These are phyloP conservation scores for Metarhizium rileyi DNA, from an alignment of 2,329 filamentous ascomycete species.

Conservation along the genomic window DNA sequence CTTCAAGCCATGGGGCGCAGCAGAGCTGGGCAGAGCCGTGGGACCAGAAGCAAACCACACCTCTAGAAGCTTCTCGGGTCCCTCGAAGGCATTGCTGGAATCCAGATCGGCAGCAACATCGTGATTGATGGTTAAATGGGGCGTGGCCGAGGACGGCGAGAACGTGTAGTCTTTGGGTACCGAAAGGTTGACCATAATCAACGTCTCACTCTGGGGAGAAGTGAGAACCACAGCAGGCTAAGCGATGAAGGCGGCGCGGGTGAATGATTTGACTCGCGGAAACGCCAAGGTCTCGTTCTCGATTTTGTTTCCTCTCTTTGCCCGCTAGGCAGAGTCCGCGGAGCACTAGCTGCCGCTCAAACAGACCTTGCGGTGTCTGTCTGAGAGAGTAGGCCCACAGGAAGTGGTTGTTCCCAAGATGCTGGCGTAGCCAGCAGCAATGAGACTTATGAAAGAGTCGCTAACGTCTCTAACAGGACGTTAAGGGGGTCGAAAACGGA, in stretches of 20 bases:
- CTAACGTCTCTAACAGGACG: constrained; percentile 60
- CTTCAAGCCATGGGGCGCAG: constrained; percentile 72
- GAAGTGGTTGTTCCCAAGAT: constrained; percentile 48
- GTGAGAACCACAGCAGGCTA: neutral
- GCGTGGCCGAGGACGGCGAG: constrained; percentile 73
- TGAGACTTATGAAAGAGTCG: constrained; percentile 26
- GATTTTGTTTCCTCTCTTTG: constrained; percentile 14
- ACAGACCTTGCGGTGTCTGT: constrained; percentile 90
- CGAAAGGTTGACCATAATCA: constrained; percentile 66
- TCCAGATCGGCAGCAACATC: constrained; percentile 88
- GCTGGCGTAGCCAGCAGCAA: constrained; percentile 88
- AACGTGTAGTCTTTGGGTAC: constrained; percentile 74
- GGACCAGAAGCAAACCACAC: constrained; percentile 92
- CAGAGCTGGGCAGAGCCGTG: constrained; percentile 58
- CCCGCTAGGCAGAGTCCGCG: constrained; percentile 49
- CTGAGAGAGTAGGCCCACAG: constrained; percentile 97
- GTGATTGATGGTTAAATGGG: constrained; percentile 92
- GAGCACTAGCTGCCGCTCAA: constrained; percentile 97
- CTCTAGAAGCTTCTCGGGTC: constrained; percentile 94
- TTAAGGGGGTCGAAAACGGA: constrained; percentile 88
- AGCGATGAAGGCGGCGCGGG: neutral
- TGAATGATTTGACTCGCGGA: neutral
- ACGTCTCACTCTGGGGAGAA: neutral
- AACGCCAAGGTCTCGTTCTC: neutral
- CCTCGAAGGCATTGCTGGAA: constrained; percentile 94